These are phyloP conservation scores for Aleurites moluccanus DNA, from an alignment of 441 rosid species.

Conservation along the genomic window DNA sequence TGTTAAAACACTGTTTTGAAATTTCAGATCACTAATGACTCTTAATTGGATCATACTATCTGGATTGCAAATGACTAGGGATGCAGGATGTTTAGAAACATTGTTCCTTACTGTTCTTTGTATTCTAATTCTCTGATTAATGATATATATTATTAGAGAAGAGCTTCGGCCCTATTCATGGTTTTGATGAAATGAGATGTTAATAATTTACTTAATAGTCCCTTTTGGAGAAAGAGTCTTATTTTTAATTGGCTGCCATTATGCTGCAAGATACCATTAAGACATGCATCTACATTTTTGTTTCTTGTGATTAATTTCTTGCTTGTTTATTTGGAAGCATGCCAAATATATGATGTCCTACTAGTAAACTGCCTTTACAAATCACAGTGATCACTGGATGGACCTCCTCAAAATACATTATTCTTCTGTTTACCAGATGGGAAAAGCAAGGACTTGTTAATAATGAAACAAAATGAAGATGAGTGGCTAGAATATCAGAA, in stretches of 20 bases:
- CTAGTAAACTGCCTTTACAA: background rate
- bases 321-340: background rate
- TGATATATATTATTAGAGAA: background rate
- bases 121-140: too few species aligned
- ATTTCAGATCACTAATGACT: too few species aligned
- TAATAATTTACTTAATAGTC: background rate
- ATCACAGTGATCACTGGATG: background rate
- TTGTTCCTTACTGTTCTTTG: background rate
- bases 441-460: constrained; percentile 76
- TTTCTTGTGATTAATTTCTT: background rate
- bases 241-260: background rate
- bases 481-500: constrained; percentile 83
- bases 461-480: constrained; percentile 79
- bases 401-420: background rate
- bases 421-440: constrained; percentile 55
- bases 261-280: background rate
- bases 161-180: background rate
- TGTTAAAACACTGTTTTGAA: too few species aligned
- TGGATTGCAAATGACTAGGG: too few species aligned
- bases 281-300: background rate
- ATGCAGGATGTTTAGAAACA: too few species aligned
- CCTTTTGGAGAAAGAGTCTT: background rate
- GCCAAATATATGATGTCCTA: background rate
- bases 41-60: too few species aligned
- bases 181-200: constrained; percentile 5